phyloP scores from a whole-genome alignment of 306 rosid genomes.

The Acmispon strigosus region DNA sequence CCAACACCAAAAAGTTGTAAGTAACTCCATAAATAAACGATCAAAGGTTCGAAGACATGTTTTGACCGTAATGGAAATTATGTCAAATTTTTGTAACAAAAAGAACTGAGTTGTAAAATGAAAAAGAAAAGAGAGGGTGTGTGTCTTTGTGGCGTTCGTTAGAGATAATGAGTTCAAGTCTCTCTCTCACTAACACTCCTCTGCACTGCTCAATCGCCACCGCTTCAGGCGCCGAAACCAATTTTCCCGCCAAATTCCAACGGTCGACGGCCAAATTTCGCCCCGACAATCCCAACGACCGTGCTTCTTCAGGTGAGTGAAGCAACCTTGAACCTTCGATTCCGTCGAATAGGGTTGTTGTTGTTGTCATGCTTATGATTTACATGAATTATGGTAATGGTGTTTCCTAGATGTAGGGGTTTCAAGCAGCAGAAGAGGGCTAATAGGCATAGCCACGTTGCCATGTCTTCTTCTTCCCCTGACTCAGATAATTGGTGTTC shows the following conservation, averaged over 20 bases:
- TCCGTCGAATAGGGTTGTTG: background rate
- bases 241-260: constrained; percentile 44
- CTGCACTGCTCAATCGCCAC: constrained; percentile 25
- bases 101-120: background rate
- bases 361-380: background rate
- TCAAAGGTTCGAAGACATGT: no score
- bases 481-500: constrained; percentile 23
- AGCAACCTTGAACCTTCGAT: background rate
- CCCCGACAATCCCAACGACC: constrained; percentile 18
- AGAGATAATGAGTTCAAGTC: constrained; percentile 36
- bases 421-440: constrained; percentile 43
- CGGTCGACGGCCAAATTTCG: constrained; percentile 23
- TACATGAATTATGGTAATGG: background rate
- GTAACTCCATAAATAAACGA: no score
- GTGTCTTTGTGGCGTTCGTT: background rate
- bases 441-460: constrained; percentile 45
- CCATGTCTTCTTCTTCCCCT: constrained; percentile 61
- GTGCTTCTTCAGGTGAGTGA: constrained; percentile 15
- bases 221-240: constrained; percentile 12
- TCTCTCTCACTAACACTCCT: constrained; percentile 21
- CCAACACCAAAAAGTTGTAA: no score
- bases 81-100: background rate
- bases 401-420: background rate
- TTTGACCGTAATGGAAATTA: no score
- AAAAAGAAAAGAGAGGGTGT: background rate